Conservation (phyloP, 1,284 basidiomycete genomes). For the Austroboletus niveus region DNA sequence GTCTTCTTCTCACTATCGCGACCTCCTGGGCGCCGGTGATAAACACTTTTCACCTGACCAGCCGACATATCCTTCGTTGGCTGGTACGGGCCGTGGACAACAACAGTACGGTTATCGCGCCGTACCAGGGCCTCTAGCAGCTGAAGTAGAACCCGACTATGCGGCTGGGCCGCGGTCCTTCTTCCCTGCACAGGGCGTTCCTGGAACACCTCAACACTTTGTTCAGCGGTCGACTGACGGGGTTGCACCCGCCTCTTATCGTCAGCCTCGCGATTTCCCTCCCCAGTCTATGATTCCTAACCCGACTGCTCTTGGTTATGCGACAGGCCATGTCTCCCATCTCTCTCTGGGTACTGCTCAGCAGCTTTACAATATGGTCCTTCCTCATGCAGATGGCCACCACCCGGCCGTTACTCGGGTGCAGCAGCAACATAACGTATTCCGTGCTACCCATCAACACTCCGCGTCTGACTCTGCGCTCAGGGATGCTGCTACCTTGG, state of each 20-base stretch:
- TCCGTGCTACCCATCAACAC: constrained; percentile 71
- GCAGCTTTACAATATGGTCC: constrained; percentile 77
- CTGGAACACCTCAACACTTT: constrained; percentile 42
- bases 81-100: constrained; percentile 41
- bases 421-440: constrained; percentile 71
- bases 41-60: constrained; percentile 47
- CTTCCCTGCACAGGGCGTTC: constrained; percentile 33
- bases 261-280: constrained; percentile 54
- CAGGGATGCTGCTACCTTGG: constrained; percentile 64
- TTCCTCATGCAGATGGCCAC: constrained; percentile 55
- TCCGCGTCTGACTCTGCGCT: constrained; percentile 72
- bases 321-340: constrained; percentile 52
- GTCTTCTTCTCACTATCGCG: constrained; percentile 47
- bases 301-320: constrained; percentile 55
- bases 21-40: constrained; percentile 36
- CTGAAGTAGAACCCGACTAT: constrained; percentile 59
- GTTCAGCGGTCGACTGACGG: constrained; percentile 49
- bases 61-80: constrained; percentile 69
- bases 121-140: constrained; percentile 39
- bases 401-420: constrained; percentile 67
- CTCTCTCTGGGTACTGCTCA: constrained; percentile 68
- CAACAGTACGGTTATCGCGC: constrained; percentile 51
- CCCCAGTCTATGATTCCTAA: constrained; percentile 55
- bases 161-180: constrained; percentile 54
- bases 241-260: constrained; percentile 47